phyloP scores from a whole-genome alignment of 2,329 filamentous ascomycete genomes.

The Colletotrichum truncatum region DNA sequence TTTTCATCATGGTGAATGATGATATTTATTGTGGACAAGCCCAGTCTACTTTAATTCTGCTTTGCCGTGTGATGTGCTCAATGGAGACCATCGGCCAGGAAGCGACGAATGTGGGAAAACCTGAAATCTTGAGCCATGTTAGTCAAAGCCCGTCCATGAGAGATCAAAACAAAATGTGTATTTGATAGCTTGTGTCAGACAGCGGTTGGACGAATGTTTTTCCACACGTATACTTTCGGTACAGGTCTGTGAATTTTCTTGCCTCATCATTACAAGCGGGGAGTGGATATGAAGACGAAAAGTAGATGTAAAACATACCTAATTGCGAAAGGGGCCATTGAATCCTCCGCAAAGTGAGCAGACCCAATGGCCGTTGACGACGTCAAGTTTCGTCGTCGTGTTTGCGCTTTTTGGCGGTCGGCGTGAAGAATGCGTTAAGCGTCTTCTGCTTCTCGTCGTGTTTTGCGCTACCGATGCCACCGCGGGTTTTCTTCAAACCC shows the following conservation, averaged over 20 bases:
- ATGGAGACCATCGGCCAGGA: too few relatives aligned
- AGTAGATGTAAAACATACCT: constrained; percentile 53
- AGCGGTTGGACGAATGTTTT: constrained; percentile 82
- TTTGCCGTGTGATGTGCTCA: too few relatives aligned
- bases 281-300: constrained; percentile 22
- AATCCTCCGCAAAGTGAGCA: background rate
- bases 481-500: constrained; percentile 80
- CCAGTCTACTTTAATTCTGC: too few relatives aligned
- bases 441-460: constrained; percentile 81
- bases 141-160: constrained; percentile 7
- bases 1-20: too few relatives aligned
- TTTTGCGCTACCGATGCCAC: constrained; percentile 81
- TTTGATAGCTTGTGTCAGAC: constrained; percentile 64
- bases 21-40: too few relatives aligned
- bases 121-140: background rate
- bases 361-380: background rate
- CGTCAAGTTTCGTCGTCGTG: constrained; percentile 38
- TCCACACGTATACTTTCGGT: constrained; percentile 77
- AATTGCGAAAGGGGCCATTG: constrained; percentile 18
- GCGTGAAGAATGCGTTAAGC: constrained; percentile 77
- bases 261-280: constrained; percentile 74
- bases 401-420: constrained; percentile 59
- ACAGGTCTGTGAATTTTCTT: constrained; percentile 83
- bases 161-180: constrained; percentile 19
- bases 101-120: too few relatives aligned